Conservation (phyloP, 1,139 yeast genomes). For the Taphrina communis region DNA sequence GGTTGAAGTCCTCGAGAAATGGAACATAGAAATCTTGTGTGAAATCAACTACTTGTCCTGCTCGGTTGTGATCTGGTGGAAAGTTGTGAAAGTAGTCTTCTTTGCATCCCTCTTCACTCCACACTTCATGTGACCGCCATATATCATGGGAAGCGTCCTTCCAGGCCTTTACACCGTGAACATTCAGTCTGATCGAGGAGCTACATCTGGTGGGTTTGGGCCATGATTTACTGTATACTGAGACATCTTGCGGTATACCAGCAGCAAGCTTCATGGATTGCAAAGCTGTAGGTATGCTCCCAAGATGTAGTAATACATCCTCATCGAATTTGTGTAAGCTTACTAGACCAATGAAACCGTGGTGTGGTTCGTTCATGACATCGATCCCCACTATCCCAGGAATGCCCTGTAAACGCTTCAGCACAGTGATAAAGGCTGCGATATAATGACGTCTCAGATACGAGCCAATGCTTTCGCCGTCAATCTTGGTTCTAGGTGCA, state of each 20-base stretch:
- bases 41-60: slow-evolving; percentile 25
- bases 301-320: slow-evolving; percentile 49
- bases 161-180: slow-evolving; percentile 15
- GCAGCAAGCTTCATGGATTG: slow-evolving; percentile 61
- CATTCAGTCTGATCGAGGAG: neutral
- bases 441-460: slow-evolving; percentile 71
- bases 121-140: slow-evolving; percentile 30
- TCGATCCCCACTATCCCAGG: slow-evolving; percentile 74
- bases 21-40: slow-evolving; percentile 29
- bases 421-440: slow-evolving; percentile 62
- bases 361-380: slow-evolving; percentile 83
- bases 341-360: slow-evolving; percentile 49
- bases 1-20: slow-evolving; percentile 15
- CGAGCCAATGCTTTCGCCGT: slow-evolving; percentile 78
- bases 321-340: slow-evolving; percentile 47
- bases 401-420: slow-evolving; percentile 59
- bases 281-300: slow-evolving; percentile 51
- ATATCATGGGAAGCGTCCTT: slow-evolving; percentile 22
- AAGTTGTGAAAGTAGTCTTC: slow-evolving; percentile 23
- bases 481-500: slow-evolving; percentile 72
- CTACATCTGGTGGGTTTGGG: slow-evolving; percentile 32
- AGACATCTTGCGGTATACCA: slow-evolving; percentile 71
- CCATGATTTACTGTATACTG: slow-evolving; percentile 47
- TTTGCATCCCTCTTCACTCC: slow-evolving; percentile 4
- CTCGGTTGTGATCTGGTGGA: slow-evolving; percentile 17